Conservation (phyloP, 1,284 basidiomycete genomes). For the Tilletia caries region DNA sequence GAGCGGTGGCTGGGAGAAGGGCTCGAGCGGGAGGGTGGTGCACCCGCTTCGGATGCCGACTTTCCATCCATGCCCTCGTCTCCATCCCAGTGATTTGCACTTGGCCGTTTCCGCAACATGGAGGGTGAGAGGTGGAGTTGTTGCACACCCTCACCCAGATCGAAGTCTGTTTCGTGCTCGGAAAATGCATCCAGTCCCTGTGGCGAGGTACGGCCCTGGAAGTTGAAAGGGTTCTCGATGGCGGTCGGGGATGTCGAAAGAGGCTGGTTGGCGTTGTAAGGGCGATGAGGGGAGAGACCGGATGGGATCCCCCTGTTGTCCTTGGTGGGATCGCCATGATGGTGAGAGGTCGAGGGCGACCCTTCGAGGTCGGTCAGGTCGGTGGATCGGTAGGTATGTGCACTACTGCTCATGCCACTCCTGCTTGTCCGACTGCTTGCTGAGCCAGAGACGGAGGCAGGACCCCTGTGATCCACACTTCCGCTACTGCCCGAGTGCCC, state of each 20-base stretch:
- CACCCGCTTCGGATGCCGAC: conserved; percentile 8
- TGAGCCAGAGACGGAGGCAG: not conserved
- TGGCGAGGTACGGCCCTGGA: not conserved
- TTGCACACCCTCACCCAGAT: conserved; percentile 29
- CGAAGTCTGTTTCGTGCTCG: conserved; percentile 31
- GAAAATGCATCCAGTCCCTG: not conserved
- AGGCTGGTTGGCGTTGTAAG: conserved; percentile 18
- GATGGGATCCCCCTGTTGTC: conserved; percentile 15
- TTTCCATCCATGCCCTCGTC: not conserved
- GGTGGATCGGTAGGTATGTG: conserved; percentile 44
- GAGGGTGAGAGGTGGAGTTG: conserved; percentile 34
- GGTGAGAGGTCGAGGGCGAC: conserved; percentile 18
- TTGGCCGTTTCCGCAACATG: conserved; percentile 25
- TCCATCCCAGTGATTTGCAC: conserved; percentile 30
- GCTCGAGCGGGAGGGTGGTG: conserved; percentile 14
- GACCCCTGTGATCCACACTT: not conserved
- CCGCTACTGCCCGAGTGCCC: conserved; percentile 6
- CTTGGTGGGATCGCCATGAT: conserved; percentile 14
- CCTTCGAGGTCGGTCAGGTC: conserved; percentile 36
- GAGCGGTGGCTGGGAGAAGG: conserved; percentile 1
- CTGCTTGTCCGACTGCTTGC: conserved; percentile 6
- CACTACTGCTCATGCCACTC: conserved; percentile 62
- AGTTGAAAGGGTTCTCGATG: not conserved
- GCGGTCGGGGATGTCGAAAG: conserved; percentile 6
- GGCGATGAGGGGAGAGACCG: conserved; percentile 21